Percentiles rank a stretch among this genome's conserved stretches.
Evolutionary conservation across 192 early-diverging fungal species (phyloP).

Genomic region (Gigaspora rosea): DNA sequence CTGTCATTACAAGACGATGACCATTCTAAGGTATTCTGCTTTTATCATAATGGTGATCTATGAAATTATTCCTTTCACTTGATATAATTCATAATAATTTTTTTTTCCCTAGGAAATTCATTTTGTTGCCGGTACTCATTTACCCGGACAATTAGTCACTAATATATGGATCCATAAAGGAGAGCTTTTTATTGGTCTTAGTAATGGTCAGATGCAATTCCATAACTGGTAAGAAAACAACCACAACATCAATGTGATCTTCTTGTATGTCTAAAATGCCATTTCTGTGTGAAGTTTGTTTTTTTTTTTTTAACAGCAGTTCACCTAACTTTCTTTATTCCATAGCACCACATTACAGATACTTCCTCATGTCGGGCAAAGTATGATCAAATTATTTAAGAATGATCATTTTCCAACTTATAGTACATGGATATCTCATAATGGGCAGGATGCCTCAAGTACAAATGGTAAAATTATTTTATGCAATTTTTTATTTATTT

Average conservation of each 20-base stretch:
- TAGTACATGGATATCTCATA: slow-evolving; percentile 2
- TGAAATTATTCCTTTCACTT: not conserved
- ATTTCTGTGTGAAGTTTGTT: not conserved
- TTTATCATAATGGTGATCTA: not conserved
- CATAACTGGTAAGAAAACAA: slow-evolving; percentile 18
- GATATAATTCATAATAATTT: not conserved
- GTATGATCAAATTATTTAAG: not conserved
- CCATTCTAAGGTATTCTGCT: no score
- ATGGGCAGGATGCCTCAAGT: not conserved
- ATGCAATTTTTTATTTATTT: no score
- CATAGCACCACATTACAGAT: slow-evolving; percentile 13
- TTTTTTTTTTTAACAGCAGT: not conserved
- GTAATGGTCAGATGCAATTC: slow-evolving; percentile 24
- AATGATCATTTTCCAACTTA: slow-evolving; percentile 1
- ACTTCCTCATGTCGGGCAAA: not conserved
- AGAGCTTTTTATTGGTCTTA: slow-evolving; percentile 18
- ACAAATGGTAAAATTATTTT: not conserved
- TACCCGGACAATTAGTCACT: slow-evolving; percentile 13
- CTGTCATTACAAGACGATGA: no score
- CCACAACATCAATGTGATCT: no score
- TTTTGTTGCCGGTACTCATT: not conserved
- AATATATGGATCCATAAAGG: slow-evolving; percentile 11
- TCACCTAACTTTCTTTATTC: not conserved
- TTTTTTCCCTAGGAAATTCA: not conserved
- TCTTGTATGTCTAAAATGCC: not conserved